phyloP scores from a whole-genome alignment of 805 yeast genomes.

The Saccharomycopsis lassenensis region DNA sequence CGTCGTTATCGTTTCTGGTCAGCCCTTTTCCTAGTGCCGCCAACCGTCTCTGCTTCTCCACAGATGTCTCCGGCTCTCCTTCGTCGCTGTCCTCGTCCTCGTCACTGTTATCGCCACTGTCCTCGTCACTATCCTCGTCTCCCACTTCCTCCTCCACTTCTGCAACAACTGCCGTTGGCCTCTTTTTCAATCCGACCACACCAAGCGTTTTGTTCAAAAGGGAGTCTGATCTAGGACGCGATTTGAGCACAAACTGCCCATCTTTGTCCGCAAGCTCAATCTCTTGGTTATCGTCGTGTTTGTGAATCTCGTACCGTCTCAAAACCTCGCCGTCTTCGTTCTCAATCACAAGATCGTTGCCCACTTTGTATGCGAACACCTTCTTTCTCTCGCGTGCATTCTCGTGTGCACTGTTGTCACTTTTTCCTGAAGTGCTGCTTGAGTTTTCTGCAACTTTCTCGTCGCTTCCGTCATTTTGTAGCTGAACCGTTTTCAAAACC shows the following conservation, averaged over 20 bases:
- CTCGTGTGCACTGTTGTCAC: neutral
- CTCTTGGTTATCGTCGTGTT: slow-evolving; percentile 28
- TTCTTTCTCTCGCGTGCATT: neutral
- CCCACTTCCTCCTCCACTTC: slow-evolving; percentile 6
- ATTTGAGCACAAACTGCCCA: neutral
- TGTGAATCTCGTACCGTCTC: slow-evolving; percentile 67
- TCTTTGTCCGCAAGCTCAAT: neutral
- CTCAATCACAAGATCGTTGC: slow-evolving; percentile 71
- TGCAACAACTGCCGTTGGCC: neutral
- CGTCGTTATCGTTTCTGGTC: slow-evolving; percentile 16
- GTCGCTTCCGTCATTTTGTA: slow-evolving; percentile 24
- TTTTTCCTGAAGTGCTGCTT: slow-evolving; percentile 1
- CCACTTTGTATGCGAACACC: slow-evolving; percentile 69
- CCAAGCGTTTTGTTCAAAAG: slow-evolving; percentile 15
- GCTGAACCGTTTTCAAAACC: slow-evolving; percentile 45
- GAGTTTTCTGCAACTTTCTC: neutral
- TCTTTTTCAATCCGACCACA: slow-evolving; percentile 16
- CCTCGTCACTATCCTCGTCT: slow-evolving; percentile 4
- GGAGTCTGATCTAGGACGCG: slow-evolving; percentile 6
- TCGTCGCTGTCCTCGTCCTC: slow-evolving; percentile 10
- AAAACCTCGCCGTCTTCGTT: slow-evolving; percentile 87
- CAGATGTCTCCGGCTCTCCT: slow-evolving; percentile 16
- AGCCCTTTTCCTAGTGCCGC: slow-evolving; percentile 14
- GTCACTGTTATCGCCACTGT: slow-evolving; percentile 3
- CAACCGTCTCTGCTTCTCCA: slow-evolving; percentile 16